Base-by-base conservation (phyloP, 345 rosid genomes). In the Gossypium rotundifolium region DNA sequence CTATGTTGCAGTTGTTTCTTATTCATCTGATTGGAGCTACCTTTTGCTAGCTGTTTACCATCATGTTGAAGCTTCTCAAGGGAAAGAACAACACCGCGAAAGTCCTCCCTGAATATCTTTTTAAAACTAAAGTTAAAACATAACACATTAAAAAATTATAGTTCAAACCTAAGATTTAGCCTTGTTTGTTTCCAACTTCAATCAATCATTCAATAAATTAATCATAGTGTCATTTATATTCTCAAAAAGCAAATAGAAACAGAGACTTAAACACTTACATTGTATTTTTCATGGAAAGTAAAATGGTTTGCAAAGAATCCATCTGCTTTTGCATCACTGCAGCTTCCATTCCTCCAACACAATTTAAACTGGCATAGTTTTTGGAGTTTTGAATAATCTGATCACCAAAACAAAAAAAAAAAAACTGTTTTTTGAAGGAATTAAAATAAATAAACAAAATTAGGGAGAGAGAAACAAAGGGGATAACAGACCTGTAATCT, bases 301-400 rank as follows among this genome's bases (percentile, higher is more conserved):
- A 81, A 82, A 85, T 82, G 71, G 33, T 70, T 33, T 88, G 80
- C 77, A 92, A 72, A 49, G 93, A 86, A n/a, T 85, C 89, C 87
- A 92, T 84, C 82, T 89, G 93, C 81, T 88, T 88, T 76, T 79
- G 81, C 79, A 88, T 44, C 44, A 94, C 85, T 1, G 85, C 93
- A 57, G 80, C 84, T 79, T 76, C 84, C 52, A 90, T 82, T 17
- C 91, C 94, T 18, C 58, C 80, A 3, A 94, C 76, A 72, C 76
- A 73, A 70, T 79, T 87, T 83, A 92, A 82, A 74, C 72, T 60
- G 59, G 88, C 93, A 68, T 87, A 87, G 67, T 86, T 85, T 20
- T 84, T 84, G 17, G 78, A 60, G 70, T 86, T 84, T 74, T 80
- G 86, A 77, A 92, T 78, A 25, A 81, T 80, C 98, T 91, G 53